A percentile compares a stretch with the other conserved stretches of the same genome.
phyloP scores from a whole-genome alignment of 2,329 filamentous ascomycete genomes.

The Leptographium flavum region DNA sequence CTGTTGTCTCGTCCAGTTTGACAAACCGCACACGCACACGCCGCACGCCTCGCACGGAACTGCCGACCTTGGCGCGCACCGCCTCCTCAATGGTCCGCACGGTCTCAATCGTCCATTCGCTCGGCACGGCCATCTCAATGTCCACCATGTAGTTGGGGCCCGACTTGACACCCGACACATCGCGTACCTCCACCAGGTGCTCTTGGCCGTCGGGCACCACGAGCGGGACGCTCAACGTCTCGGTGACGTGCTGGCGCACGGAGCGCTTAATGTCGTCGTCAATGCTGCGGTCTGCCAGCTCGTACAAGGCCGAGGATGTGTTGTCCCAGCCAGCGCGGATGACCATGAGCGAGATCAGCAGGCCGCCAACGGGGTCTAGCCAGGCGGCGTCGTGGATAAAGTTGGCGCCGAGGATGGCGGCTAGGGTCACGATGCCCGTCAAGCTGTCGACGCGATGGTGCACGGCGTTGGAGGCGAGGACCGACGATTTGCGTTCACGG shows the following conservation, averaged over 20 bases:
- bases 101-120: slow-evolving; percentile 59
- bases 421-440: slow-evolving; percentile 83
- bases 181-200: slow-evolving; percentile 53
- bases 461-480: slow-evolving; percentile 88
- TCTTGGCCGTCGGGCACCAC: slow-evolving; percentile 35
- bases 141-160: slow-evolving; percentile 95
- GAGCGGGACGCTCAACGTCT: slow-evolving; percentile 29
- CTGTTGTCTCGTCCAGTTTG: slow-evolving; percentile 42
- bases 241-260: slow-evolving; percentile 50
- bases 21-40: slow-evolving; percentile 76
- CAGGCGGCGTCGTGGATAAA: slow-evolving; percentile 73
- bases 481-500: slow-evolving; percentile 82
- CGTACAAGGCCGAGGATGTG: slow-evolving; percentile 65
- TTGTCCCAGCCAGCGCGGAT: slow-evolving; percentile 82
- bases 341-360: slow-evolving; percentile 87
- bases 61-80: slow-evolving; percentile 58
- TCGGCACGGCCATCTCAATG: slow-evolving; percentile 69
- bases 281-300: slow-evolving; percentile 81
- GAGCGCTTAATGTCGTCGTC: slow-evolving; percentile 69
- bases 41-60: slow-evolving; percentile 70
- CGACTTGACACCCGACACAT: slow-evolving; percentile 82
- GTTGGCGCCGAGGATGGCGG: slow-evolving; percentile 82
- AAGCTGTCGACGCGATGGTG: slow-evolving; percentile 94
- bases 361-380: slow-evolving; percentile 86
- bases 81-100: slow-evolving; percentile 56